These are phyloP conservation scores for Populus pruinosa DNA, from an alignment of 345 rosid species.

Conservation along the genomic window DNA sequence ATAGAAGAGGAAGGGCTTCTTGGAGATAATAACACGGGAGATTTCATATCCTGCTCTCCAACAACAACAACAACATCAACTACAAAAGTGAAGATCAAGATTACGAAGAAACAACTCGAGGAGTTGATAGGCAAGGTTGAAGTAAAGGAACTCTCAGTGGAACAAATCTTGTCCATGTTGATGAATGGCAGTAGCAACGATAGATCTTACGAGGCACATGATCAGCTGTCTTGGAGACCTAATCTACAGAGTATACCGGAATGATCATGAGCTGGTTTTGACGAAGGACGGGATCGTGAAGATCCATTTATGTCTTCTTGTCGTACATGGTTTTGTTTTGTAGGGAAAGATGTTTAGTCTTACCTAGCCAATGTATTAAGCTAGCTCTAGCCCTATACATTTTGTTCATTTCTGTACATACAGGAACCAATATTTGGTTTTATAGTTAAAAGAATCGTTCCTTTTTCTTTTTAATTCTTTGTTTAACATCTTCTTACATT, in stretches of 20 bases:
- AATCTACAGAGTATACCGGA: conserved; percentile 65
- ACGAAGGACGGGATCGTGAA: background rate
- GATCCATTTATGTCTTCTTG: background rate
- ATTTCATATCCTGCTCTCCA: conserved; percentile 5
- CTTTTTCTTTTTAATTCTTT: background rate
- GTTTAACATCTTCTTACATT: background rate
- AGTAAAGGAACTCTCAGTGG: conserved; percentile 33
- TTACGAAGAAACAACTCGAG: conserved; percentile 50
- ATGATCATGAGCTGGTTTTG: background rate
- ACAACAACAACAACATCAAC: background rate
- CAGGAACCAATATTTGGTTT: no score
- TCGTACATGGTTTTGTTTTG: background rate
- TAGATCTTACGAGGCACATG: conserved; percentile 12
- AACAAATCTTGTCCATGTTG: conserved; percentile 43
- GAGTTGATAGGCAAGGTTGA: conserved; percentile 46
- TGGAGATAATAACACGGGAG: background rate
- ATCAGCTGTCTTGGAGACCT: conserved; percentile 54
- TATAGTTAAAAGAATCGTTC: background rate
- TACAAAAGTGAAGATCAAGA: conserved; percentile 51
- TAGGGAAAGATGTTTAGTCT: background rate
- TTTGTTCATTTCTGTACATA: background rate
- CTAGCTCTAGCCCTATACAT: background rate
- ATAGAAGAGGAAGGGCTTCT: conserved; percentile 15
- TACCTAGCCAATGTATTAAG: background rate
- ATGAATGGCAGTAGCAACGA: conserved; percentile 8